Evolutionary conservation across 371 early-diverging fungal species (phyloP).

Genomic region (Capniomyces stellatus): DNA sequence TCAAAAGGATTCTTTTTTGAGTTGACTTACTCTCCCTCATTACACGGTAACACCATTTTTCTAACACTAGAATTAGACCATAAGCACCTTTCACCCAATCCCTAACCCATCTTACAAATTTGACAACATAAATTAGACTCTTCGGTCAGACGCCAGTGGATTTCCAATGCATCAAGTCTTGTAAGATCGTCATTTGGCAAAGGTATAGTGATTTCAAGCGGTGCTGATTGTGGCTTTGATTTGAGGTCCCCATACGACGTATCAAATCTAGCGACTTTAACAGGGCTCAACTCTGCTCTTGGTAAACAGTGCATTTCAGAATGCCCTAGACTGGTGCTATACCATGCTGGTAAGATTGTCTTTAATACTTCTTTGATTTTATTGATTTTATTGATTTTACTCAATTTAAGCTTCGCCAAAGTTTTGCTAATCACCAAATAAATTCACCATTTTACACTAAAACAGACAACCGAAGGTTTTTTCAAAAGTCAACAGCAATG

Average conservation of each 20-base stretch:
- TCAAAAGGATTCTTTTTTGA: constrained; percentile 73
- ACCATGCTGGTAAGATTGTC: constrained; percentile 9
- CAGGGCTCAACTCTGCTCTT: constrained; percentile 19
- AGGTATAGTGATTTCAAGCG: constrained; percentile 70
- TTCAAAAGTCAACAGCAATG: constrained; percentile 1
- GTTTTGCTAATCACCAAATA: background rate
- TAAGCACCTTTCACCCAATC: too few relatives aligned
- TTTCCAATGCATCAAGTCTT: constrained; percentile 52
- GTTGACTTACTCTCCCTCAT: constrained; percentile 58
- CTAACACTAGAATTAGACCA: too few relatives aligned
- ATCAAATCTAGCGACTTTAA: constrained; percentile 40
- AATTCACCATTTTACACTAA: background rate
- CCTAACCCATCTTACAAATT: too few relatives aligned
- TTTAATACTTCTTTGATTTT: too few relatives aligned
- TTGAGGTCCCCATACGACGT: constrained; percentile 70
- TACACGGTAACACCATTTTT: too few relatives aligned
- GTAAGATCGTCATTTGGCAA: constrained; percentile 70
- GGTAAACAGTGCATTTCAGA: constrained; percentile 15
- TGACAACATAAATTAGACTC: too few relatives aligned
- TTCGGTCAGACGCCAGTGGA: constrained; percentile 19
- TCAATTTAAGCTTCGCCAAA: background rate
- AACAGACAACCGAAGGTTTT: constrained; percentile 1
- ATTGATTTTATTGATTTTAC: too few relatives aligned
- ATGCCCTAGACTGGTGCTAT: constrained; percentile 12
- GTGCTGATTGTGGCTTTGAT: constrained; percentile 56